Percentiles rank a stretch among this genome's conserved stretches.
These are phyloP conservation scores for Diplodia mutila DNA, from an alignment of 2,329 filamentous ascomycete species.

Conservation along the genomic window DNA sequence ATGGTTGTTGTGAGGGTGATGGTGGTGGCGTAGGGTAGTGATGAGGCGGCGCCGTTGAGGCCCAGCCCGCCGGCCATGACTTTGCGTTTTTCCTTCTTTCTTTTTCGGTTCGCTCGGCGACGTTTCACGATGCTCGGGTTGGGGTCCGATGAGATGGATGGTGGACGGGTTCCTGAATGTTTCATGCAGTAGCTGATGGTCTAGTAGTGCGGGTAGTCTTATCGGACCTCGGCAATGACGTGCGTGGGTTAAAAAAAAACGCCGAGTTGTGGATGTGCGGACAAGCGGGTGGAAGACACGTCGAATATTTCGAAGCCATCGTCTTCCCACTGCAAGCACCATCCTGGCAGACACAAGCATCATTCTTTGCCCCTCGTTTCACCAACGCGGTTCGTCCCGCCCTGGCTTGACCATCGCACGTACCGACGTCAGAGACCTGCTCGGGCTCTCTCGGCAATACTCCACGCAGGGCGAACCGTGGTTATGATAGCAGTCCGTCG, in stretches of 20 bases:
- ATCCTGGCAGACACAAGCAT: not conserved
- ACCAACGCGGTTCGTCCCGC: constrained; percentile 16
- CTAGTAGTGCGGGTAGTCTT: not conserved
- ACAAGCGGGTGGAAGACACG: not conserved
- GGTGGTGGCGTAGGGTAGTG: not conserved
- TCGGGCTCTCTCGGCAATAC: not conserved
- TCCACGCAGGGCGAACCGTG: not conserved
- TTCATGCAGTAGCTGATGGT: not conserved
- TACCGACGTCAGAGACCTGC: not conserved
- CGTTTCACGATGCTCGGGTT: not conserved
- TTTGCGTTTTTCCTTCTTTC: too few species aligned
- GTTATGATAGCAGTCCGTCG: not conserved
- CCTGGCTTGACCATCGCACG: not conserved
- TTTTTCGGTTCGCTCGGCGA: not conserved
- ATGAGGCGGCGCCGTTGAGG: not conserved
- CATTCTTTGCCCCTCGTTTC: not conserved
- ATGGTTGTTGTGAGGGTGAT: not conserved
- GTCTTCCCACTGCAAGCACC: not conserved
- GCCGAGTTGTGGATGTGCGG: not conserved
- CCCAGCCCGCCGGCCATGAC: not conserved
- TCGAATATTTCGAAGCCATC: not conserved
- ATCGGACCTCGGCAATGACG: constrained; percentile 10
- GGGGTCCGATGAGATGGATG: too few species aligned
- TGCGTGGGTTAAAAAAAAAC: not conserved
- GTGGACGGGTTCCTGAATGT: too few species aligned